Base-by-base conservation (phyloP, 129 eudicot genomes). In the Flaveria robusta region DNA sequence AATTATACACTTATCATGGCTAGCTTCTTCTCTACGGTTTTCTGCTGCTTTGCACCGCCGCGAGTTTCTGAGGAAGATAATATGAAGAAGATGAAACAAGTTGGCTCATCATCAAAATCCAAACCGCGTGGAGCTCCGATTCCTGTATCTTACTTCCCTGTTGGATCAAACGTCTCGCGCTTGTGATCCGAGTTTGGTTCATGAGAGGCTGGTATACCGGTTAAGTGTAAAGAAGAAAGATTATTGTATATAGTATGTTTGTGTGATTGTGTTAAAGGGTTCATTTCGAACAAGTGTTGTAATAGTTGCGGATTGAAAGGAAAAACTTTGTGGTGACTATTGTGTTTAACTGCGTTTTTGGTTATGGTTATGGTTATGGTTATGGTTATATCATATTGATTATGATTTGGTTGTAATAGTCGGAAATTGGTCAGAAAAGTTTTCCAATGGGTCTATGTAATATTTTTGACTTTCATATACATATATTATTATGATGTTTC, bases 111-210 rank as follows among this genome's bases (percentile, higher is more conserved):
- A 1, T 45, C 41, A 4, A 46, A 26, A 68, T 14, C 41, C 12
- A 45, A 68, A 13, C 12, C 39, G 14, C 58, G 37, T 8, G 73
- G 52, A 43, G 73, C 73, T 45, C 73, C 73, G 20, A 68, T 68
- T 26, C 73, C 58, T 12, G 13, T 68, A 9, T 68, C 73, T 46
- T 13, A 42, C 7, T 68, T 68, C 37, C 73, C 73, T 23, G 34
- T 45, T 42, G 73, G 73, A n/a, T 68, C 73, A 5, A 42, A 12
- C 6, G 13, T 45, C 19, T 68, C 73, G 1, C 73, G 73, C 22
- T 68, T 68, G 58, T 68, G 73, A 68, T 68, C 56, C 43, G 13
- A 14, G 3, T 22, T 56, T 6, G 12, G 62, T 54, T 54, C 24
- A 19, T 18, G 23, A 42, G 5, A 37, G 7, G 42, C 27, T 24